Evolutionary conservation across 2,329 filamentous ascomycete genomes (phyloP).

Genomic region (Neopestalotiopsis sp.): DNA sequence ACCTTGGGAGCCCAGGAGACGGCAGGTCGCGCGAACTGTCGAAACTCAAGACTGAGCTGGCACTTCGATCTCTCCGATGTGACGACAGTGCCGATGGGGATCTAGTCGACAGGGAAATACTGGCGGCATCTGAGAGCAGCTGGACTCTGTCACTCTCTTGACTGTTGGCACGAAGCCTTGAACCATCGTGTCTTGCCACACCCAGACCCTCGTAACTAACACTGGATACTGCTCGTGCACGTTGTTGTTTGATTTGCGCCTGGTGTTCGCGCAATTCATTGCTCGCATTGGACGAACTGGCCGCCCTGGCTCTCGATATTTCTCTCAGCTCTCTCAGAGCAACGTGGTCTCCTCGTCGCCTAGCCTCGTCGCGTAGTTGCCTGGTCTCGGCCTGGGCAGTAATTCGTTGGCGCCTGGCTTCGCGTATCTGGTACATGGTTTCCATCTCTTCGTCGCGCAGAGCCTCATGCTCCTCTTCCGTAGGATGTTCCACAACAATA

Average conservation of each 20-base stretch:
- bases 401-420: conserved; percentile 75
- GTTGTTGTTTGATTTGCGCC: conserved; percentile 59
- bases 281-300: conserved; percentile 55
- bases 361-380: conserved; percentile 71
- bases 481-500: conserved; percentile 84
- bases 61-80: conserved; percentile 51
- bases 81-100: conserved; percentile 26
- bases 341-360: conserved; percentile 70
- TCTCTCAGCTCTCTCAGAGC: conserved; percentile 71
- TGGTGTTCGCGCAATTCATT: conserved; percentile 64
- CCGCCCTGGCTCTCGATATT: conserved; percentile 49
- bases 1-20: conserved; percentile 46
- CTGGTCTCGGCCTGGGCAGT: conserved; percentile 80
- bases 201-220: conserved; percentile 80
- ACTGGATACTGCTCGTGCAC: conserved; percentile 72
- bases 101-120: conserved; percentile 49
- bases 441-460: conserved; percentile 92
- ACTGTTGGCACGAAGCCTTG: conserved; percentile 74
- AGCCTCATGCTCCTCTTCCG: conserved; percentile 76
- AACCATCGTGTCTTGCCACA: conserved; percentile 78
- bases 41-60: conserved; percentile 62
- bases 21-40: conserved; percentile 48
- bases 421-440: conserved; percentile 84
- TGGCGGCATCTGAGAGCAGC: conserved; percentile 73
- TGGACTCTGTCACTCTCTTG: conserved; percentile 74